Evolutionary conservation across 2,329 filamentous ascomycete genomes (phyloP), one percentile per base, ranked within the genome.

Genomic region (Diaporthe amygdali): DNA sequence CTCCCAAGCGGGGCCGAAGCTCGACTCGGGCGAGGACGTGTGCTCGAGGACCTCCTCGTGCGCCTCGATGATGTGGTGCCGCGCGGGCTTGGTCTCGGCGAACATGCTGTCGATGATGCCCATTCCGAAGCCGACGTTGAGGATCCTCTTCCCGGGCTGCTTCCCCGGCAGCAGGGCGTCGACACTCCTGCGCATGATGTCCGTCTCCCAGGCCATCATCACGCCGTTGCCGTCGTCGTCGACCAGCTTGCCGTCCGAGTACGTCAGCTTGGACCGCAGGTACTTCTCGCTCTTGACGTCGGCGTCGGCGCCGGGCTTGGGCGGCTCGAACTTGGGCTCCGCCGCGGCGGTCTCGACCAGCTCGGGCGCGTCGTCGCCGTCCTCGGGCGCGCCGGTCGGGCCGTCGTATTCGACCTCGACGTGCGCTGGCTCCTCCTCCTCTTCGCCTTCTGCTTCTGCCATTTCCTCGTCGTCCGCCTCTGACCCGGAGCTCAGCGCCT

Each of bases 171-270:
- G 84, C 1, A 97, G 84, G 17, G 89, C 87, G 73, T 91, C 87
- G 55, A 94, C 94, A 68, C 93, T 94, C 64, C 89, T 88, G 72
- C 89, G 88, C 94, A 97, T 97, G 76, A 97, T 96, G 74, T 91
- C 90, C 2, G 91, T 93, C 81, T 97, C 94, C 94, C 94, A 97
- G 47, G 91, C 88, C 94, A 97, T 97, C 94, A 97, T 97, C 55
- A 97, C 93, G 66, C 93, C 94, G 79, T 97, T 97, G 73, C 90
- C 87, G 74, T 91, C 89, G 4, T 89, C 86, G 78, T 96, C 94
- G 8, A 96, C 87, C 2, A 96, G 88, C 72, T 92, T 92, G 74
- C 87, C 87, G 70, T 88, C 84, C 61, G 87, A 86, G 81, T 93
- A 92, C 17, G 88, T 91, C 27, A 94, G 84, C 32, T 86, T 84